These are phyloP conservation scores for Selaginella tamariscina DNA, from an alignment of 75 land plant species.

Conservation along the genomic window DNA sequence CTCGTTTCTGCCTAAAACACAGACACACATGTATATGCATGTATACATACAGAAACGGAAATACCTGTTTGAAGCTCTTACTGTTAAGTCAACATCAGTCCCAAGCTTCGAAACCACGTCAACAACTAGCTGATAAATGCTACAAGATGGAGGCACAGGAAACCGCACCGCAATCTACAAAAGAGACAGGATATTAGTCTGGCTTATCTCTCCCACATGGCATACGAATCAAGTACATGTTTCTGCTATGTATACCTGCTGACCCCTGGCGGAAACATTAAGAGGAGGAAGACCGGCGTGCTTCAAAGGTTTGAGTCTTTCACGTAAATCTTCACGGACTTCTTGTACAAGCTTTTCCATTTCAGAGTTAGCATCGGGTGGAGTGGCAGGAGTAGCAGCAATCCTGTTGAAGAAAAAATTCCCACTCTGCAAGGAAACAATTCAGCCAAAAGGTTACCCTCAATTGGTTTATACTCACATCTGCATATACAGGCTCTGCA, in stretches of 20 bases:
- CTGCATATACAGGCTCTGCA: background rate
- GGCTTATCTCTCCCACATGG: background rate
- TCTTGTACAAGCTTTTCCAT: background rate
- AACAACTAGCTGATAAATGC: slow-evolving; percentile 4
- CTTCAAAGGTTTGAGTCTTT: background rate
- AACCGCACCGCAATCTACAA: slow-evolving; percentile 3
- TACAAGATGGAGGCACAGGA: slow-evolving; percentile 1
- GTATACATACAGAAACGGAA: background rate
- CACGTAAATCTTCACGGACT: background rate
- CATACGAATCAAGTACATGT: background rate
- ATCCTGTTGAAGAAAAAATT: background rate
- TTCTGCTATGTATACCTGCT: slow-evolving; percentile 13
- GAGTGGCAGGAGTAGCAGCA: background rate
- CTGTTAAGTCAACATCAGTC: background rate
- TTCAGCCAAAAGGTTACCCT: background rate
- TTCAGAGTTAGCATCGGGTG: background rate
- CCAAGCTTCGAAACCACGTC: slow-evolving; percentile 3
- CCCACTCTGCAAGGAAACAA: background rate
- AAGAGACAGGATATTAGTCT: no score
- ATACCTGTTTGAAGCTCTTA: slow-evolving; percentile 8
- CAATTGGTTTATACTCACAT: background rate
- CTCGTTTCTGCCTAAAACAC: background rate
- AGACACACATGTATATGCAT: background rate
- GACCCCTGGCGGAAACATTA: background rate
- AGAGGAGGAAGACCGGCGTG: slow-evolving; percentile 1